These are phyloP conservation scores for Rhipidocladum racemiflorum DNA, from an alignment of 176 grass and related monocot genomes.

Conservation along the genomic window DNA sequence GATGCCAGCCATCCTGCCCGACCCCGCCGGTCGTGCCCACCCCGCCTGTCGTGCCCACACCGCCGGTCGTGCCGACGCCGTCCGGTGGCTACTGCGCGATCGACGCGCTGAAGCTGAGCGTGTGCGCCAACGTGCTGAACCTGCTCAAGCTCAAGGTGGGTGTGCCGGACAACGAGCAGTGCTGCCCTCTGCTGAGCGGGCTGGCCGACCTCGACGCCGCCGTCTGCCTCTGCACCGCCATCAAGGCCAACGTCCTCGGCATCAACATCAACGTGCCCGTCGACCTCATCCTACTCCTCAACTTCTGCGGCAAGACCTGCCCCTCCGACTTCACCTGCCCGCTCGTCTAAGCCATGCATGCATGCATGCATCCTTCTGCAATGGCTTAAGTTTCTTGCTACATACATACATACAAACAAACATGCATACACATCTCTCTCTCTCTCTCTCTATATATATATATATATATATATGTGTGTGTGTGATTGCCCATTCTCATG, in stretches of 20 bases:
- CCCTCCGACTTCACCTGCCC: conserved; percentile 61
- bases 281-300: conserved; percentile 54
- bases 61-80: conserved; percentile 1
- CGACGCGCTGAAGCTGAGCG: conserved; percentile 40
- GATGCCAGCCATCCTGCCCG: conserved; percentile 23
- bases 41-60: not conserved
- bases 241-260: conserved; percentile 54
- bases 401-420: too few species aligned
- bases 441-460: too few species aligned
- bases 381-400: too few species aligned
- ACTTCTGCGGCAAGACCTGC: conserved; percentile 58
- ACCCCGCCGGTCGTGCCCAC: not conserved
- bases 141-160: conserved; percentile 20
- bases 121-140: conserved; percentile 44
- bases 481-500: too few species aligned
- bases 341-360: not conserved
- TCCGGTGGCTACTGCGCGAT: conserved; percentile 25
- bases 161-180: conserved; percentile 29
- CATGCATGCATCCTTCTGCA: not conserved
- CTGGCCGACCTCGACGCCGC: conserved; percentile 66
- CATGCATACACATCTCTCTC: too few species aligned
- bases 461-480: too few species aligned
- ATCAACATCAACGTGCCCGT: conserved; percentile 43
- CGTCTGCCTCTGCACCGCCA: conserved; percentile 73
- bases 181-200: conserved; percentile 31